Evolutionary conservation across 192 early-diverging fungal species (phyloP).

Genomic region (Linnemannia hyalina): DNA sequence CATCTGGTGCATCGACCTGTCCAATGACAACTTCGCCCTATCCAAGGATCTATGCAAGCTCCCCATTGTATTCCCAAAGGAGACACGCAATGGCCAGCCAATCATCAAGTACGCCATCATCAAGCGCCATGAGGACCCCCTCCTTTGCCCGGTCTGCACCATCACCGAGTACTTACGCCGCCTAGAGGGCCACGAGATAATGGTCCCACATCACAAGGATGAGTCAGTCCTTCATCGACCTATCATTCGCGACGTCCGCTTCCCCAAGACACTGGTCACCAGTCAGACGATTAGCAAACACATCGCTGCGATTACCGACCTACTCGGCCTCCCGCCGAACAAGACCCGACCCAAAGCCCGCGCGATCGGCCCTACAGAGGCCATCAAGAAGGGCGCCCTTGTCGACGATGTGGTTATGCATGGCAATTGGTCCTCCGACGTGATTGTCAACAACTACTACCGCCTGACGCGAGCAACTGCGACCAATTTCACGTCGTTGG

Average conservation of each 20-base stretch:
- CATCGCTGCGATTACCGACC: too few relatives aligned
- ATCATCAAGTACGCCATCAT: background rate
- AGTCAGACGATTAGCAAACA: too few relatives aligned
- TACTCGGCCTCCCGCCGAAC: too few relatives aligned
- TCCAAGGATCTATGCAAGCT: background rate
- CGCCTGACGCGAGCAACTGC: background rate
- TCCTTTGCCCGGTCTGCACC: background rate
- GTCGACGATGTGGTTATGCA: slow-evolving; percentile 9
- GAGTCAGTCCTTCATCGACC: background rate
- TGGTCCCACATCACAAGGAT: background rate
- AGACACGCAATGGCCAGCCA: background rate
- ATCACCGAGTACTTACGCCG: background rate
- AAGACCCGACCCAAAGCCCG: background rate
- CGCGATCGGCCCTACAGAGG: slow-evolving; percentile 5
- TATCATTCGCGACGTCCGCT: slow-evolving; percentile 9
- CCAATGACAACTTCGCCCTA: background rate
- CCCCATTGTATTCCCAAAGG: background rate
- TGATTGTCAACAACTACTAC: slow-evolving; percentile 16
- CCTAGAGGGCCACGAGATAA: background rate
- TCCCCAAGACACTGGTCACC: too few relatives aligned
- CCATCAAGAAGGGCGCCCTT: slow-evolving; percentile 5
- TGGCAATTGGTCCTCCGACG: slow-evolving; percentile 15
- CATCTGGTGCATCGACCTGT: background rate
- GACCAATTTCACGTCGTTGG: slow-evolving; percentile 13
- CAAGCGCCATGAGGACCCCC: slow-evolving; percentile 4